These are phyloP conservation scores for Hibiscus trionum DNA, from an alignment of 345 rosid species.

Conservation along the genomic window DNA sequence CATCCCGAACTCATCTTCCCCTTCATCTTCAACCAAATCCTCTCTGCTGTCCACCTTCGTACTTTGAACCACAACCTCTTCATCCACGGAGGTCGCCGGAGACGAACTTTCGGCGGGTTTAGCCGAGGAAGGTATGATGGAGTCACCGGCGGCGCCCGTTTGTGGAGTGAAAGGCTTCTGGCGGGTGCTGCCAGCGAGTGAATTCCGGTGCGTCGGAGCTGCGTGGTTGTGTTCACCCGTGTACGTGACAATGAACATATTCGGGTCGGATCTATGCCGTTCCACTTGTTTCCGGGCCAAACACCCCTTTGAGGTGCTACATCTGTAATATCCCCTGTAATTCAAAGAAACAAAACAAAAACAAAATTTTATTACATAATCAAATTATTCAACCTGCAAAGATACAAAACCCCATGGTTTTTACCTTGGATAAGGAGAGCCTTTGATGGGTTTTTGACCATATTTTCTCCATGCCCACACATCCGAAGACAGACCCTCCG, in stretches of 20 bases:
- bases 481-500: slow-evolving; percentile 84
- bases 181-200: slow-evolving; percentile 89
- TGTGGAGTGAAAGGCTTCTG: slow-evolving; percentile 43
- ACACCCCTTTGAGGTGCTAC: slow-evolving; percentile 93
- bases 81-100: slow-evolving; percentile 56
- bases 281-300: slow-evolving; percentile 97
- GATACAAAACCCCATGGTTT: neutral
- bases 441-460: slow-evolving; percentile 98
- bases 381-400: neutral
- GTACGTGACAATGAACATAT: slow-evolving; percentile 80
- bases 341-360: neutral
- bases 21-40: slow-evolving; percentile 43
- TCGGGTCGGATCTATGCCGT: slow-evolving; percentile 93
- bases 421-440: slow-evolving; percentile 95
- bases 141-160: slow-evolving; percentile 14
- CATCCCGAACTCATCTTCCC: slow-evolving; percentile 43
- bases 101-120: slow-evolving; percentile 25
- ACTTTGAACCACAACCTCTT: slow-evolving; percentile 30
- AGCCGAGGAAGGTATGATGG: slow-evolving; percentile 17
- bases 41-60: slow-evolving; percentile 38
- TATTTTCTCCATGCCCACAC: slow-evolving; percentile 99
- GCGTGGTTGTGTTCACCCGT: slow-evolving; percentile 95
- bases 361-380: neutral
- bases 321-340: slow-evolving; percentile 87
- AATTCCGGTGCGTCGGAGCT: slow-evolving; percentile 88